Conservation (phyloP, 306 rosid species). For the Lagenaria siceraria region DNA sequence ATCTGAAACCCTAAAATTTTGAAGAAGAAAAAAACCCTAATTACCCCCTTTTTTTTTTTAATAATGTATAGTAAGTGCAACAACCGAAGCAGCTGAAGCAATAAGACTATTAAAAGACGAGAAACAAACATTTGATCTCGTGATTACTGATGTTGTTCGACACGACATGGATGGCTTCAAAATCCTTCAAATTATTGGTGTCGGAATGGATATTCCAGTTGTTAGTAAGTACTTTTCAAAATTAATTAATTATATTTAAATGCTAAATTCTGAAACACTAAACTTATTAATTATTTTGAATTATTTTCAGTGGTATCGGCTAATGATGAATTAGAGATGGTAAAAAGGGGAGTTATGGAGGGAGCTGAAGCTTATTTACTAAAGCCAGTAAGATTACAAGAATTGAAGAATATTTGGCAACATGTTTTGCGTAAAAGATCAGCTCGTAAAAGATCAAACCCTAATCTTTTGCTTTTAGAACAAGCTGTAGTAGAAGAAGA, state of each 20-base stretch:
- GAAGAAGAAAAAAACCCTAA: neutral
- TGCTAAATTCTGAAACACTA: neutral
- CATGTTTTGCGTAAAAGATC: constrained; percentile 7
- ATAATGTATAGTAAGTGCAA: neutral
- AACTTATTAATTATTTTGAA: neutral
- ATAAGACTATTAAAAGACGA: neutral
- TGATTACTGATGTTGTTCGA: constrained; percentile 3
- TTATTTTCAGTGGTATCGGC: constrained; percentile 12
- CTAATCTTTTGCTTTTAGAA: neutral
- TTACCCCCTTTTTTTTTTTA: neutral
- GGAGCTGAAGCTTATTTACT: constrained; percentile 12
- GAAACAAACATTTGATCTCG: constrained; percentile 7
- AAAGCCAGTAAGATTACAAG: constrained; percentile 10
- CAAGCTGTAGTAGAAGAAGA: too few relatives aligned
- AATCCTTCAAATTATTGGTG: constrained; percentile 6
- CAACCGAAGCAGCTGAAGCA: constrained; percentile 15
- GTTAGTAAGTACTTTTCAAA: constrained; percentile 8
- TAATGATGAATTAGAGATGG: neutral
- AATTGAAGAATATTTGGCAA: constrained; percentile 17
- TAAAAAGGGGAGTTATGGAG: neutral
- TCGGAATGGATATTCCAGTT: constrained; percentile 9
- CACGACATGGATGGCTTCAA: constrained; percentile 16
- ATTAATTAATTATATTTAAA: neutral
- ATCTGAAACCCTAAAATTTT: too few relatives aligned
- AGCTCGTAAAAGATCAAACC: neutral